These are phyloP conservation scores for Rhynchosporium secalis DNA, from an alignment of 2,329 filamentous ascomycete genomes.

Conservation along the genomic window DNA sequence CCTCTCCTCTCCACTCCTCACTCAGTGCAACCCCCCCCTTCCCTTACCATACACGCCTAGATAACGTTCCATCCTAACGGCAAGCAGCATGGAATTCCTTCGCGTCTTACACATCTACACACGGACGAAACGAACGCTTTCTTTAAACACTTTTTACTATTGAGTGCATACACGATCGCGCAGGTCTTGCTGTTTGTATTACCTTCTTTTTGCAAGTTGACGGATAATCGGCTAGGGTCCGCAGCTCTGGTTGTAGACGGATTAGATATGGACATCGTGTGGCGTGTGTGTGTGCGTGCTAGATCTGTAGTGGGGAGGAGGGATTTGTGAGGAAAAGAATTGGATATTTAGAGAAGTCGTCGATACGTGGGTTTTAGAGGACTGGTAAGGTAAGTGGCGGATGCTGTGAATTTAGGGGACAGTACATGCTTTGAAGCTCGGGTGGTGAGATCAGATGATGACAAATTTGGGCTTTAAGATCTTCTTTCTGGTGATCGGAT, in stretches of 20 bases:
- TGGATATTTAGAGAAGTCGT: too few relatives aligned
- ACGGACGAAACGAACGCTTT: neutral
- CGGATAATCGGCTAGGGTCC: neutral
- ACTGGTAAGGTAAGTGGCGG: too few relatives aligned
- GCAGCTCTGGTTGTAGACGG: neutral
- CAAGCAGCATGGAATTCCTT: neutral
- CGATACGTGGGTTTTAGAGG: too few relatives aligned
- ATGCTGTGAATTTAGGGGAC: too few relatives aligned
- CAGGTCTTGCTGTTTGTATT: neutral
- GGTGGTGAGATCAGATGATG: too few relatives aligned
- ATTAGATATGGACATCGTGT: neutral
- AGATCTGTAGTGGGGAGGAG: neutral
- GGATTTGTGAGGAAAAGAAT: neutral
- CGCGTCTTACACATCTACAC: neutral
- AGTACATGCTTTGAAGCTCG: too few relatives aligned
- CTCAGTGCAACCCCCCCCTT: neutral
- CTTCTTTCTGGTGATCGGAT: too few relatives aligned
- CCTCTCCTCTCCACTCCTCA: neutral
- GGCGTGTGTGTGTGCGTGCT: too few relatives aligned
- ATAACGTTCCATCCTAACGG: slow-evolving; percentile 4
- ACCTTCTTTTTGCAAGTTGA: neutral
- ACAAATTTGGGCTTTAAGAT: too few relatives aligned
- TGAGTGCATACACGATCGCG: slow-evolving; percentile 1
- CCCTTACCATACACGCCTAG: neutral
- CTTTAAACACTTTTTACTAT: neutral